Base-by-base conservation (phyloP, 2,329 filamentous ascomycete genomes). In the Hypoxylon sp. region DNA sequence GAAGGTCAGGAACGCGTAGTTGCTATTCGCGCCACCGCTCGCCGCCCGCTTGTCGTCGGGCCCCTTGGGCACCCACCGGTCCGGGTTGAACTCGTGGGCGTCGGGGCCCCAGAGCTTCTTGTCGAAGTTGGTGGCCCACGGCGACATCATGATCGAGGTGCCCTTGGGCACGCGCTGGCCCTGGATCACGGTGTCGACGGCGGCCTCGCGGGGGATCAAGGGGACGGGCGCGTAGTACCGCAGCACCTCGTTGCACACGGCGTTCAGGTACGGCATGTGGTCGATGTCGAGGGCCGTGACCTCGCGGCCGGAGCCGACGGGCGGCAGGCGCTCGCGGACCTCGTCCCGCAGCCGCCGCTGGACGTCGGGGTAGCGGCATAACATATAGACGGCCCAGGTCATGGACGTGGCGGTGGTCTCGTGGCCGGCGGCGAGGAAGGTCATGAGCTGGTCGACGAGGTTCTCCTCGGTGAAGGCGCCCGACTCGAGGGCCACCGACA, bases 1-100 rank as follows among this genome's bases (percentile, higher is more conserved):
- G 78, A 97, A 97, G 0, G 92, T 94, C 78, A 94, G 75, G 71
- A 91, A 89, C 0, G 89, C 86, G 74, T 90, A 97, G 76, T 94
- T 95, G 68, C 85, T 92, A 15, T 83, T 81, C 1, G 92, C 90
- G 7, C 91, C 91, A 6, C 92, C 92, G 43, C 85, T 87, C 57
- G 88, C 88, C 4, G 81, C 81, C 13, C 62, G 69, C 72, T 76
- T 78, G 62, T 78, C 77, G 28, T 75, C 75, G 37, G 72, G 71
- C n/a, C 72, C 60, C 60, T 71, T 72, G 19, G 71, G 66, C 73
- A 90, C 82, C 91, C 91, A 94, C 13, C 92, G 83, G 39, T 93
- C 92, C 0, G 93, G 93, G 56, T 91, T 86, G 82, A 97, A 97
- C 48, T 86, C 80, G 28, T 79, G 78, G 0, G 92, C 92, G 69